phyloP scores from a whole-genome alignment of 2,329 filamentous ascomycete genomes.

The Metarhizium guizhouense region DNA sequence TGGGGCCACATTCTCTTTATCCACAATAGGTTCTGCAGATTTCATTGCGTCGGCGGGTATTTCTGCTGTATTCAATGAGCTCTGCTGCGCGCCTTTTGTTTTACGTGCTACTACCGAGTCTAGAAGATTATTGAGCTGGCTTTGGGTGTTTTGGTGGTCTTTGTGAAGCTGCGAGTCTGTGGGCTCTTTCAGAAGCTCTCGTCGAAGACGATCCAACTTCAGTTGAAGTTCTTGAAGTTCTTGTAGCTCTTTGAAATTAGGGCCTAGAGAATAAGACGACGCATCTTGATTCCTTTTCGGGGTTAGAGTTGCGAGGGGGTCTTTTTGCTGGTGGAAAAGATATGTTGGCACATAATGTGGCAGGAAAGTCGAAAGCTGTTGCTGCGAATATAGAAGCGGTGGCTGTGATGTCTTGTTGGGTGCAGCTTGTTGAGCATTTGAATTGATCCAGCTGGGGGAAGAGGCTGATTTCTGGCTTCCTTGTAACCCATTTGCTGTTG shows the following conservation, averaged over 20 bases:
- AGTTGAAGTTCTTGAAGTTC: slow-evolving; percentile 18
- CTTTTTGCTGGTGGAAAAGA: not conserved
- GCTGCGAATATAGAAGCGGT: not conserved
- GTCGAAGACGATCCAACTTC: slow-evolving; percentile 17
- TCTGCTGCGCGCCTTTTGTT: not conserved
- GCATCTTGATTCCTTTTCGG: not conserved
- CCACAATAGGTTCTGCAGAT: slow-evolving; percentile 1
- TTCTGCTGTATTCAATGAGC: not conserved
- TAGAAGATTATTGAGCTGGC: slow-evolving; percentile 19
- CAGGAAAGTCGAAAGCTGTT: not conserved
- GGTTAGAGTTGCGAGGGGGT: not conserved
- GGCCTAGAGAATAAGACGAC: not conserved
- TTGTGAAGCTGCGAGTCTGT: slow-evolving; percentile 13
- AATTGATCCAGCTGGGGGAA: not conserved
- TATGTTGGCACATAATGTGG: not conserved
- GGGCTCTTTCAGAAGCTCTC: slow-evolving; percentile 15
- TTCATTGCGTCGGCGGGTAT: slow-evolving; percentile 6
- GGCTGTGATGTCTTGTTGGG: not conserved
- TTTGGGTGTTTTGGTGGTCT: slow-evolving; percentile 18
- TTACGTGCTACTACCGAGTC: slow-evolving; percentile 9
- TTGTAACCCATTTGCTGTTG: not conserved
- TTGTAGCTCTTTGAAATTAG: slow-evolving; percentile 11
- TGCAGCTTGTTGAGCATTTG: not conserved
- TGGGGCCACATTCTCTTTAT: slow-evolving; percentile 3
- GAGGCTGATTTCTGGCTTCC: not conserved